Evolutionary conservation across 2,329 filamentous ascomycete genomes (phyloP).

Genomic region (Stagonosporopsis cucurbitacearum): DNA sequence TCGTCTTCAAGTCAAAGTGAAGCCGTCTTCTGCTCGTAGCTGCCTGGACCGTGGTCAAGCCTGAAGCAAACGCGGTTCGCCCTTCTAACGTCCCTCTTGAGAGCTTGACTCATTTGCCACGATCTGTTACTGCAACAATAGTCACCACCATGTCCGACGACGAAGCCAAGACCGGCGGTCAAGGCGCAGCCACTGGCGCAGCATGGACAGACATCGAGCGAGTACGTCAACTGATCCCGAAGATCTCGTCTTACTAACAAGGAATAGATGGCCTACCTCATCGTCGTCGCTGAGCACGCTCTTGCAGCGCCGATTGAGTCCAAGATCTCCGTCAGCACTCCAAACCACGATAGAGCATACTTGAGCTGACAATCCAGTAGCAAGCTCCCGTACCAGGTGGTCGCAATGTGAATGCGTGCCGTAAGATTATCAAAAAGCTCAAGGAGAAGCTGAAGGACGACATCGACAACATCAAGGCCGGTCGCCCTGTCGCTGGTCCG

Average conservation of each 20-base stretch:
- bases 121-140: not conserved
- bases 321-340: conserved; percentile 23
- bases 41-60: too few species aligned
- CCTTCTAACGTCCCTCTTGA: not conserved
- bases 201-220: conserved; percentile 34
- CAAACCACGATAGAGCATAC: too few species aligned
- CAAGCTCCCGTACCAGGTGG: conserved; percentile 32
- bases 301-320: conserved; percentile 25
- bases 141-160: not conserved
- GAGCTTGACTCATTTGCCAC: too few species aligned
- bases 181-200: conserved; percentile 22
- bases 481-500: conserved; percentile 8
- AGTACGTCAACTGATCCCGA: conserved; percentile 1
- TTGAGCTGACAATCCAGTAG: conserved; percentile 8
- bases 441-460: conserved; percentile 35
- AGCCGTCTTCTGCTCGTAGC: not conserved
- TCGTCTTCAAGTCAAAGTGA: not conserved
- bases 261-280: conserved; percentile 29
- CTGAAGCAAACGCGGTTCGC: not conserved
- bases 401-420: conserved; percentile 34
- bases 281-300: conserved; percentile 27
- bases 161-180: conserved; percentile 11
- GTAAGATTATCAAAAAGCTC: conserved; percentile 32
- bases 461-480: conserved; percentile 29
- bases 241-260: not conserved